Base-by-base conservation (phyloP, 2,329 filamentous ascomycete species). In the Microsporum canis region DNA sequence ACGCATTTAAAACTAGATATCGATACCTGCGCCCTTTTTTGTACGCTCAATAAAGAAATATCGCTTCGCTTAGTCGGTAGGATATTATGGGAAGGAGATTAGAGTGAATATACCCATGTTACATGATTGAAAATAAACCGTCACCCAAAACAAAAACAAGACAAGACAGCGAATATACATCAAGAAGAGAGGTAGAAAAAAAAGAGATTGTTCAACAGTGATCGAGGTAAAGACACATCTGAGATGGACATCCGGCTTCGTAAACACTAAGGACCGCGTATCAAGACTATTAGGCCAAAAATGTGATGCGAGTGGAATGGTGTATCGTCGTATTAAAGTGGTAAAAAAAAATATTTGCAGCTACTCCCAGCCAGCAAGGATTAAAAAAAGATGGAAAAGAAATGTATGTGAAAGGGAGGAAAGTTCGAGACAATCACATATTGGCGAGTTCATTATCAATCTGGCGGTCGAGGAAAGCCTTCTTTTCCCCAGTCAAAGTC, bases 361-460 rank as follows among this genome's bases (percentile, higher is more conserved):
- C 49, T 34, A 53, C 27, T 53, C 27, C 49, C 49, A 53, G 49
- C 49, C 31, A 34, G 29, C 31, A 34, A 33, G 49, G 12, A 53
- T 53, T 53, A 33, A 33, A 53, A 53, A 8, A 23, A 47, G 23
- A 47, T 47, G 39, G 23, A 31, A 34, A 34, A n/a, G 5, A 49
- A 5, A n/a, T 53, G 49, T 33, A 53, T 53, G 27, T n/a, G 31
- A n/a, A 14, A 33, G 17, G 1, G 17, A 57, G 14, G 4, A 6
- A n/a, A 38, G 3, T 17, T 41, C 34, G 39, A 34, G 33, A 27
- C 49, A 31, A 33, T 74, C 82, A 96, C 91, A 97, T 96, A 74
- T 88, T 95, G 65, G 91, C 91, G 71, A 99, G 78, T 79, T 97
- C 91, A 61, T 84, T 83, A 76, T 99, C 94, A 75, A 99, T 97